These are phyloP conservation scores for Bipolaris bicolor DNA, from an alignment of 2,329 filamentous ascomycete species.

Conservation along the genomic window DNA sequence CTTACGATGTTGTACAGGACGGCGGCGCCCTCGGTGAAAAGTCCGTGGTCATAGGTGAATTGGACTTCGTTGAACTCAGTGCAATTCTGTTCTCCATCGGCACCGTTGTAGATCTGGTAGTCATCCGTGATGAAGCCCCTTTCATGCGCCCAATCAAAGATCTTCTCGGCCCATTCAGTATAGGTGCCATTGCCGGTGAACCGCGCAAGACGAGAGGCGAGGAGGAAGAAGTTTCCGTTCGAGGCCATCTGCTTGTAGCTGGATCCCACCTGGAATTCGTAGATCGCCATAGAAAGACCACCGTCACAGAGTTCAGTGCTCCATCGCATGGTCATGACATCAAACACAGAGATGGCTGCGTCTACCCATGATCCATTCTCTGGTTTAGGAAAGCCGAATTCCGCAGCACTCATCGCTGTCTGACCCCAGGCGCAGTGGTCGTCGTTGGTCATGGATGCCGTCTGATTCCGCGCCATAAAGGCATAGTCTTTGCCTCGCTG, in stretches of 20 bases:
- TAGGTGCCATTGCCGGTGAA: slow-evolving; percentile 64
- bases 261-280: slow-evolving; percentile 73
- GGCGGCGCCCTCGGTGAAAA: slow-evolving; percentile 58
- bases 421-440: slow-evolving; percentile 76
- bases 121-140: slow-evolving; percentile 56
- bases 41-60: slow-evolving; percentile 59
- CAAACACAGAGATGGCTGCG: slow-evolving; percentile 73
- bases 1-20: slow-evolving; percentile 57
- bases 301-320: slow-evolving; percentile 67
- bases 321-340: slow-evolving; percentile 71
- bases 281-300: slow-evolving; percentile 76
- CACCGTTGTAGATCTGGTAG: slow-evolving; percentile 60
- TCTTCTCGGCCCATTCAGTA: slow-evolving; percentile 66
- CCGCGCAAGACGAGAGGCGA: slow-evolving; percentile 74
- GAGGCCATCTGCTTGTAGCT: slow-evolving; percentile 78
- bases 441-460: slow-evolving; percentile 63
- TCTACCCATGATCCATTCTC: slow-evolving; percentile 60
- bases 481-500: slow-evolving; percentile 46
- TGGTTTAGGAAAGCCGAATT: slow-evolving; percentile 65
- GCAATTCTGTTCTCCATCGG: slow-evolving; percentile 53
- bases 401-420: slow-evolving; percentile 68
- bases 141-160: slow-evolving; percentile 61
- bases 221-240: slow-evolving; percentile 79
- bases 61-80: slow-evolving; percentile 54
- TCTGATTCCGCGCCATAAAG: slow-evolving; percentile 50